phyloP scores from a whole-genome alignment of 768 basidiomycete genomes.

The Ramaria sp. region DNA sequence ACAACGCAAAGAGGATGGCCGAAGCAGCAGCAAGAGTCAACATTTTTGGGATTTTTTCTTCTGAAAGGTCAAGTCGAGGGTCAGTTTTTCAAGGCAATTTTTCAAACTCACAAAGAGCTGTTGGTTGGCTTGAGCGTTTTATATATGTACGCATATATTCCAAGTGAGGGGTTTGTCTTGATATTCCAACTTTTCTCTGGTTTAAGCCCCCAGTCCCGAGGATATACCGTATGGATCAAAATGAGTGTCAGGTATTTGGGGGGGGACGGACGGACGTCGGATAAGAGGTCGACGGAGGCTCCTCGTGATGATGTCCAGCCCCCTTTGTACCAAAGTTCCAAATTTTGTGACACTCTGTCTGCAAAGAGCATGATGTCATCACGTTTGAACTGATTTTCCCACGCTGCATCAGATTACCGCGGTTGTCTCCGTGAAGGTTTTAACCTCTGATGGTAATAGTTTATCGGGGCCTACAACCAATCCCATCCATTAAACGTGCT shows the following conservation, averaged over 20 bases:
- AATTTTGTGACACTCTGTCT: too few species aligned
- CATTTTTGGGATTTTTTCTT: conserved; percentile 29
- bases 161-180: too few species aligned
- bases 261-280: not conserved
- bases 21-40: conserved; percentile 36
- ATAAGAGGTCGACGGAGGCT: too few species aligned
- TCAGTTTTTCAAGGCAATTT: not conserved
- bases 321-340: too few species aligned
- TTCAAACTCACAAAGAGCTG: not conserved
- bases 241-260: not conserved
- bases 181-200: too few species aligned
- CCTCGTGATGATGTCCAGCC: too few species aligned
- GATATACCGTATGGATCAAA: not conserved
- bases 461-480: too few species aligned
- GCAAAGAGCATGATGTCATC: too few species aligned
- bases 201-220: not conserved
- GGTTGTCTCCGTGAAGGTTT: not conserved
- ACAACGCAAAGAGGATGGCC: conserved; percentile 31
- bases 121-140: not conserved
- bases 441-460: not conserved
- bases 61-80: not conserved
- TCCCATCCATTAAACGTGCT: too few species aligned
- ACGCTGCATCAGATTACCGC: too few species aligned
- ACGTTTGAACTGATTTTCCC: too few species aligned
- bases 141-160: not conserved